Evolutionary conservation across 78 protist species (phyloP).

Genomic region (Tieghemostelium lacteum): DNA sequence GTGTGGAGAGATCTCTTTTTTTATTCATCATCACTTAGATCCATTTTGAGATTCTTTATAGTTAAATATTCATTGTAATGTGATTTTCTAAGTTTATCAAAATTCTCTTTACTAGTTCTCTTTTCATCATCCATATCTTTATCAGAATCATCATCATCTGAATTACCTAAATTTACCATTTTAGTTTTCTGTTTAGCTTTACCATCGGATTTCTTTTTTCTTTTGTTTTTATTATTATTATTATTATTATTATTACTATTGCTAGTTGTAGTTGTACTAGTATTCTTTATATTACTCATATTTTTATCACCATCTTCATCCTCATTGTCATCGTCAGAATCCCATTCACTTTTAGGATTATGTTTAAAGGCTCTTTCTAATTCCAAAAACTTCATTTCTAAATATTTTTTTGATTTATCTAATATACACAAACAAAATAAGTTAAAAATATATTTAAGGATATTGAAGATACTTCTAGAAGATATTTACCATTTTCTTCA

Average conservation of each 20-base stretch:
- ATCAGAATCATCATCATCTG: conserved; percentile 20
- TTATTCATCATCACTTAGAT: conserved; percentile 30
- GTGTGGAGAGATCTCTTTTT: too few species aligned
- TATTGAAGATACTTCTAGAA: neutral
- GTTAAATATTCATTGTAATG: conserved; percentile 51
- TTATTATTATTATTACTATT: neutral
- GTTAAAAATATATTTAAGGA: neutral
- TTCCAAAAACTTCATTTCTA: conserved; percentile 50
- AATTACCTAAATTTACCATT: neutral
- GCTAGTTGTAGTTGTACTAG: neutral
- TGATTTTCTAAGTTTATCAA: conserved; percentile 65
- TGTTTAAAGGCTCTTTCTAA: conserved; percentile 40
- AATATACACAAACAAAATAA: neutral
- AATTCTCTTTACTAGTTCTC: conserved; percentile 35
- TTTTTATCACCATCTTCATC: neutral
- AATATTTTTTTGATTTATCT: conserved; percentile 61
- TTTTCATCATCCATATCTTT: conserved; percentile 33
- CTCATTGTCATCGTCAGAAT: conserved; percentile 12
- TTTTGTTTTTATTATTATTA: conserved; percentile 1
- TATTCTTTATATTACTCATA: neutral
- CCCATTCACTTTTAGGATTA: conserved; percentile 63
- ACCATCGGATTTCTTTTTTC: neutral
- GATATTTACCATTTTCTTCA: conserved; percentile 60
- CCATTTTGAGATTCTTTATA: neutral
- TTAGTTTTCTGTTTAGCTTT: too few species aligned